Base-by-base conservation (phyloP, 352 stramenopile genomes). In the Phytophthora nicotianae region DNA sequence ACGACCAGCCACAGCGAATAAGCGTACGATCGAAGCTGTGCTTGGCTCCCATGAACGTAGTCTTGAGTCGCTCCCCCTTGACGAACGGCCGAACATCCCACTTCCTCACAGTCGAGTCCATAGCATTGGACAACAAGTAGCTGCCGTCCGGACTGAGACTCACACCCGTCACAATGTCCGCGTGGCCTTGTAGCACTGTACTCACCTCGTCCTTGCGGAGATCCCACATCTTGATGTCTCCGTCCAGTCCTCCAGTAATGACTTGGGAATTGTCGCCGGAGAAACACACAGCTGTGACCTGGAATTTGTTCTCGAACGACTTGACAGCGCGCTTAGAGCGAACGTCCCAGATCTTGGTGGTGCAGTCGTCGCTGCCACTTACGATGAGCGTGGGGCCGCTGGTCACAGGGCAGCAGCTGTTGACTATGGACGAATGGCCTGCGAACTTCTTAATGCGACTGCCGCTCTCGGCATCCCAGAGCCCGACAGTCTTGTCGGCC, bases 51-150 rank as follows among this genome's bases (percentile, higher is more conserved):
- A 88, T 58, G 52, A 79, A 95, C 38, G 75, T 80, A 27, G 59
- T 86, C 49, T 81, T 76, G 40, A 86, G 72, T 24, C 83, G 82
- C 24, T 74, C 70, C 21, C 75, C 75, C 43, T 67, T 74, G n/a
- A 90, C 81, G 50, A 92, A 98, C 10, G 95, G 92, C 10, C 92
- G 85, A 54, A 98, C 80, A 70, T 99, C 95, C 95, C 95, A 99
- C 58, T 89, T 89, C 51, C 84, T 78, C 40, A 98, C 63, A 0
- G 86, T 97, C 20, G 78, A 82, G 79, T 99, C 96, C 95, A 98
- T 98, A 13, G 83, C 90, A 70, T 98, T 98, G 17, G 88, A 97
- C 27, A 99, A 81, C 51, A 98, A 62, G 58, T 92, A 90, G 54
- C 83, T 97, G 41, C 93, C 91, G 71, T 98, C 91, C 2, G 94